These are phyloP conservation scores for Phlebiopsis flavidoalba DNA, from an alignment of 768 basidiomycete species.

Conservation along the genomic window DNA sequence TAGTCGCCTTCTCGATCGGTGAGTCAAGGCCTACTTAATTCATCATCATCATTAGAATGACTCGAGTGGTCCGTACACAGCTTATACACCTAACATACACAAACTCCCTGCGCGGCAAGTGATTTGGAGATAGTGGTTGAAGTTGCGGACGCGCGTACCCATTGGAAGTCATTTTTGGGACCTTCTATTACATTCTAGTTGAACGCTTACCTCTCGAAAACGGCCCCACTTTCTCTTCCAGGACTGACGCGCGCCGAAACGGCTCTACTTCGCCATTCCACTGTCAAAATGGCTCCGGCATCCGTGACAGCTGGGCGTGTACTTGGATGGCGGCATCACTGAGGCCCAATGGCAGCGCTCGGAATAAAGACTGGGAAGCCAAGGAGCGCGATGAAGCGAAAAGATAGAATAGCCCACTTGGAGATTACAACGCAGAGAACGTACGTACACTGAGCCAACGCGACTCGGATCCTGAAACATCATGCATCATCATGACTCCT, in stretches of 20 bases:
- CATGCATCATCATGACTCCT: too few relatives aligned
- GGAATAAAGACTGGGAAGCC: slow-evolving; percentile 54
- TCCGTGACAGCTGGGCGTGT: slow-evolving; percentile 79
- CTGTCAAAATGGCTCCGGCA: slow-evolving; percentile 58
- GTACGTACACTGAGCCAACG: too few relatives aligned
- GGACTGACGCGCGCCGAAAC: slow-evolving; percentile 46
- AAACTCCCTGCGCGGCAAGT: slow-evolving; percentile 70
- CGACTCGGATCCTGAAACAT: too few relatives aligned
- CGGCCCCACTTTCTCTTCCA: slow-evolving; percentile 48
- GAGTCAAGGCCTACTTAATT: slow-evolving; percentile 13
- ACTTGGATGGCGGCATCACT: slow-evolving; percentile 74
- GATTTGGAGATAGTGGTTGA: slow-evolving; percentile 66
- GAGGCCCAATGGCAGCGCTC: slow-evolving; percentile 66
- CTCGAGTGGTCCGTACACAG: slow-evolving; percentile 34
- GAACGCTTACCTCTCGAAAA: slow-evolving; percentile 51
- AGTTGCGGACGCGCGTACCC: too few relatives aligned
- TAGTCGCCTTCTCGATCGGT: slow-evolving; percentile 88
- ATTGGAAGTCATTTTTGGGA: slow-evolving; percentile 58
- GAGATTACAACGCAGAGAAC: too few relatives aligned
- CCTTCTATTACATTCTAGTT: slow-evolving; percentile 45
- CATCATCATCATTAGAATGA: neutral
- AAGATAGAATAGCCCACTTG: too few relatives aligned
- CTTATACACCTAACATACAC: slow-evolving; percentile 68
- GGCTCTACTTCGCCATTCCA: slow-evolving; percentile 49
- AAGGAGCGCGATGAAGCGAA: neutral